These are phyloP conservation scores for Diaporthe vexans DNA, from an alignment of 2,329 filamentous ascomycete species.

Conservation along the genomic window DNA sequence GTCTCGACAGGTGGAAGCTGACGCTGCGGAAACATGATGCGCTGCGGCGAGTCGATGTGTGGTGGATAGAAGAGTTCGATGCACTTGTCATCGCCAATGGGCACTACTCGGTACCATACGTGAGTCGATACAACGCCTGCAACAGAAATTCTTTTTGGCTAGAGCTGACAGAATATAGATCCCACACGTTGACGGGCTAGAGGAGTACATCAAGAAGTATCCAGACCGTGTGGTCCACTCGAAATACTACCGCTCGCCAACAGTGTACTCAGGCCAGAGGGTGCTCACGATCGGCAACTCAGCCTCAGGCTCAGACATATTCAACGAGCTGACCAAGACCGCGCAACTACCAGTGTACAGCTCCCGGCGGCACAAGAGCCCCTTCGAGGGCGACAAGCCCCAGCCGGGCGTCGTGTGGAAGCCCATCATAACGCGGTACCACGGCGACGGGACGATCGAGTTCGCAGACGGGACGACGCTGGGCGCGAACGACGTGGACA, in stretches of 20 bases:
- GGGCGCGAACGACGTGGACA: constrained; percentile 51
- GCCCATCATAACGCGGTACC: constrained; percentile 62
- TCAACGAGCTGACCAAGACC: constrained; percentile 53
- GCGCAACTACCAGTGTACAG: constrained; percentile 63
- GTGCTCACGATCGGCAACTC: constrained; percentile 60
- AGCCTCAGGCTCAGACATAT: constrained; percentile 59
- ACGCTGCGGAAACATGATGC: constrained; percentile 62
- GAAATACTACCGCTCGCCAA: constrained; percentile 59
- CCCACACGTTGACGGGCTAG: constrained; percentile 60
- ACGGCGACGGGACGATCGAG: constrained; percentile 57
- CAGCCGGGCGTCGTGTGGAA: constrained; percentile 66
- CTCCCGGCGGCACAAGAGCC: constrained; percentile 62
- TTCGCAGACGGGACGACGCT: constrained; percentile 56
- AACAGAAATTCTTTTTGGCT: too few relatives aligned
- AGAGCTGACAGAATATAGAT: constrained; percentile 50
- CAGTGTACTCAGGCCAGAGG: constrained; percentile 50
- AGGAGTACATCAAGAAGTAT: constrained; percentile 54
- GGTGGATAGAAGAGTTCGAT: constrained; percentile 68
- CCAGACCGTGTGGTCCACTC: constrained; percentile 60
- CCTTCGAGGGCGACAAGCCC: constrained; percentile 65
- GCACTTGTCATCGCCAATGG: constrained; percentile 60
- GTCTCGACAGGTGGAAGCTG: constrained; percentile 58
- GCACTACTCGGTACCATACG: constrained; percentile 60
- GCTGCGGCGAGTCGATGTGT: constrained; percentile 59
- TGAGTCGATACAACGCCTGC: constrained; percentile 45